phyloP scores from a whole-genome alignment of 2,329 filamentous ascomycete genomes.

The Knufia fluminis region DNA sequence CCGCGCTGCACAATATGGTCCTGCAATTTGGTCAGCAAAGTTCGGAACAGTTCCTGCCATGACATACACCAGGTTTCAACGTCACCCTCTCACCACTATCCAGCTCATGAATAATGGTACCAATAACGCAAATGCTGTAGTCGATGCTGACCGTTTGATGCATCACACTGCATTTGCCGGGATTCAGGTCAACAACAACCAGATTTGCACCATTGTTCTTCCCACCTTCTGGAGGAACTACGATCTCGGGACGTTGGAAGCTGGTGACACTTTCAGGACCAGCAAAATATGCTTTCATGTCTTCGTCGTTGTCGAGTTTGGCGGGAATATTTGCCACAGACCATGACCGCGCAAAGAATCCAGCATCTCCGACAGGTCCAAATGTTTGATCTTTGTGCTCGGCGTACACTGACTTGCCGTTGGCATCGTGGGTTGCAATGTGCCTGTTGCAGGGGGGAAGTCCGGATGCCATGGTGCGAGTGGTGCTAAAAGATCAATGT shows the following conservation, averaged over 20 bases:
- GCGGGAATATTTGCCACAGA: conserved; percentile 15
- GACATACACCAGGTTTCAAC: conserved; percentile 17
- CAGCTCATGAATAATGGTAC: conserved; percentile 18
- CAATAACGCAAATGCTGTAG: conserved; percentile 16
- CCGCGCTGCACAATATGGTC: conserved; percentile 21
- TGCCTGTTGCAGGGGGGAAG: conserved; percentile 4
- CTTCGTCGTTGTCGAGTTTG: conserved; percentile 14
- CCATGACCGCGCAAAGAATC: conserved; percentile 15
- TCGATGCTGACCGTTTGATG: conserved; percentile 19
- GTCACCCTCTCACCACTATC: conserved; percentile 17
- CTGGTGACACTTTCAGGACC: conserved; percentile 11
- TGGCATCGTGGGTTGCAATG: conserved; percentile 5
- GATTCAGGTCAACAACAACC: conserved; percentile 15
- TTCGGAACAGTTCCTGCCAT: background rate
- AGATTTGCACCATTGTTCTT: conserved; percentile 14
- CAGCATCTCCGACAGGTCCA: conserved; percentile 5
- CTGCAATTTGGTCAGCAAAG: conserved; percentile 5
- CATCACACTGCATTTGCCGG: conserved; percentile 15
- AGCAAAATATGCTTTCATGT: conserved; percentile 16
- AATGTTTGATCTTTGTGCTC: conserved; percentile 14
- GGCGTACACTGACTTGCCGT: conserved; percentile 6
- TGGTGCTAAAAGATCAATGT: conserved; percentile 5
- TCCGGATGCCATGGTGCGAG: conserved; percentile 8
- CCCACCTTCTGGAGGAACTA: conserved; percentile 9
- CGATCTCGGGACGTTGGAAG: conserved; percentile 14